A percentile compares a stretch with the other conserved stretches of the same genome.
phyloP scores from a whole-genome alignment of 208 protist genomes.

The Trypanosoma platydactyli region DNA sequence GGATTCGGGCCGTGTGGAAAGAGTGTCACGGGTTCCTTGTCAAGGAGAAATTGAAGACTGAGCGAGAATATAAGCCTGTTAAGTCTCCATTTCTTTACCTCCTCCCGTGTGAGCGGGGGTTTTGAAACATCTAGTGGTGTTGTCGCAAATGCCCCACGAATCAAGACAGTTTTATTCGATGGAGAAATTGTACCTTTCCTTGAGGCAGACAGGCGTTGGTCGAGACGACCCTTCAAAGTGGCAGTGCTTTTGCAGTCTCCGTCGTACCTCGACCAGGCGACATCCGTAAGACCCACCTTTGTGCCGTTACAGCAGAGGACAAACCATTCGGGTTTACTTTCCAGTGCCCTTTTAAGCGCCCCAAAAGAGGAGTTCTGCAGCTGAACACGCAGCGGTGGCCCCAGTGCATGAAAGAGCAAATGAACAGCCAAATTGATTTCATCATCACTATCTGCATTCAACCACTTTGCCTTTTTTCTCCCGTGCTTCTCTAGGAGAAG shows the following conservation, averaged over 20 bases:
- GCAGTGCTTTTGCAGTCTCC: too few species aligned
- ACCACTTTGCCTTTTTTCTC: not conserved
- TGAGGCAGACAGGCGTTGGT: too few species aligned
- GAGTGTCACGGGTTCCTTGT: constrained; percentile 34
- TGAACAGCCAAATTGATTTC: constrained; percentile 12
- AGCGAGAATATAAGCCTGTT: constrained; percentile 34
- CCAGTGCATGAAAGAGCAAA: constrained; percentile 19
- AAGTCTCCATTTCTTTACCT: constrained; percentile 61
- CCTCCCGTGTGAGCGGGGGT: constrained; percentile 48
- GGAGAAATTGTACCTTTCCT: not conserved
- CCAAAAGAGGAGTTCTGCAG: constrained; percentile 30
- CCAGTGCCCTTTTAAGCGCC: constrained; percentile 10
- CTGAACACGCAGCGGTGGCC: constrained; percentile 10
- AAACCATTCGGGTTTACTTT: constrained; percentile 29
- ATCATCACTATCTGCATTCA: not conserved
- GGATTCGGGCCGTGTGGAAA: constrained; percentile 33
- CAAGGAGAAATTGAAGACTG: constrained; percentile 35
- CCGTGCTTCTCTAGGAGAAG: constrained; percentile 1
- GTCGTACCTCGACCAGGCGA: not conserved
- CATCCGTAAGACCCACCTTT: constrained; percentile 14
- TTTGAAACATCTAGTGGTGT: constrained; percentile 27
- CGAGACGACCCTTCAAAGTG: too few species aligned
- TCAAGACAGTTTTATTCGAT: constrained; percentile 14
- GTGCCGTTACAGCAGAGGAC: constrained; percentile 4
- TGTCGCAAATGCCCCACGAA: constrained; percentile 15